A percentile compares a stretch with the other conserved stretches of the same genome.
phyloP scores from a whole-genome alignment of 768 basidiomycete species.

The Hygrophoropsis aurantiaca region DNA sequence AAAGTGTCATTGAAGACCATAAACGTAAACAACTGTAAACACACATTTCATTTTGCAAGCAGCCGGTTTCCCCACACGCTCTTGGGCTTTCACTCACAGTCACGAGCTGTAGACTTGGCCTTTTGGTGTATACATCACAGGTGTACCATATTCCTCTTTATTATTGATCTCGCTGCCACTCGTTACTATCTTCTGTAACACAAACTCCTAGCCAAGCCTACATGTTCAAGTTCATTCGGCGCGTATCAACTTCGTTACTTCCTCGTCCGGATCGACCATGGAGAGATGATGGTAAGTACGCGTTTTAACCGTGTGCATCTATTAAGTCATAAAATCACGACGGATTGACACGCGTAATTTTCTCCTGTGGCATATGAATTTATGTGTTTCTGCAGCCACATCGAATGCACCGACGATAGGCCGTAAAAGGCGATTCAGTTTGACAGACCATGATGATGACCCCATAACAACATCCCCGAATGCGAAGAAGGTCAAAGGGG shows the following conservation, averaged over 20 bases:
- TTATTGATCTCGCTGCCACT: background rate
- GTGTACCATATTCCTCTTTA: background rate
- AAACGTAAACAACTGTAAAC: conserved; percentile 25
- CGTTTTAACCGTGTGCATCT: conserved; percentile 11
- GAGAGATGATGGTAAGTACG: conserved; percentile 69
- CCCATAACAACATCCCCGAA: conserved; percentile 28
- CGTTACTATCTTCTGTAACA: background rate
- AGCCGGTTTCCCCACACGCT: background rate
- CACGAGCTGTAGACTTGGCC: background rate
- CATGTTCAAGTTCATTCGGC: conserved; percentile 71
- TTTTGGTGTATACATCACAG: conserved; percentile 1
- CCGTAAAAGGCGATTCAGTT: conserved; percentile 64
- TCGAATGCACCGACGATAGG: conserved; percentile 72
- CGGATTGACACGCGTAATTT: conserved; percentile 14
- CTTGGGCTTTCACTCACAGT: conserved; percentile 1
- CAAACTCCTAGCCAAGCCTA: background rate
- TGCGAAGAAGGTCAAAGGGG: conserved; percentile 42
- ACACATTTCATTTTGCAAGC: background rate
- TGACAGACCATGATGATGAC: conserved; percentile 39
- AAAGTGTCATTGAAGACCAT: too few species aligned
- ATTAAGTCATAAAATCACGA: conserved; percentile 4
- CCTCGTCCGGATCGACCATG: conserved; percentile 74
- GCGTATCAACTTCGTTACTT: conserved; percentile 68
- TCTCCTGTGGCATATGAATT: conserved; percentile 7
- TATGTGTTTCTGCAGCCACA: conserved; percentile 50